These are phyloP conservation scores for Lipomyces anomalus DNA, from an alignment of 805 yeast genomes.

Conservation along the genomic window DNA sequence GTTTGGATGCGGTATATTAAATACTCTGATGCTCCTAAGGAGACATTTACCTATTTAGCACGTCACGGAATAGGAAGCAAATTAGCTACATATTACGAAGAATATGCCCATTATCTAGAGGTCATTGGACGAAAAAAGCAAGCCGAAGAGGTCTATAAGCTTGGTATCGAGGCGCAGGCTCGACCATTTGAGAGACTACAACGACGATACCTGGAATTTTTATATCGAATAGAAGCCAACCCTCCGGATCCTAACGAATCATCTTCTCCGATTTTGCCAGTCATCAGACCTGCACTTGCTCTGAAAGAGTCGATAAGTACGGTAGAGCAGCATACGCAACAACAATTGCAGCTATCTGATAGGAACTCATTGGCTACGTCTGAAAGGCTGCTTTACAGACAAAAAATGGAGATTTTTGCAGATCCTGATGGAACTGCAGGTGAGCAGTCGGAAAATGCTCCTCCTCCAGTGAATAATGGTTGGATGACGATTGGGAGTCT, in stretches of 20 bases:
- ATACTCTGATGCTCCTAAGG: constrained; percentile 63
- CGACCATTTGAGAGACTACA: constrained; percentile 53
- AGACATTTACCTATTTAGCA: constrained; percentile 63
- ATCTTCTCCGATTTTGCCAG: constrained; percentile 35
- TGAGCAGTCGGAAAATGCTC: constrained; percentile 5
- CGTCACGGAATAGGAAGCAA: constrained; percentile 64
- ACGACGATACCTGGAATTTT: constrained; percentile 43
- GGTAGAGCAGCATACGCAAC: constrained; percentile 2
- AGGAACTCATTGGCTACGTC: constrained; percentile 3
- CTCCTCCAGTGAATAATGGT: no score
- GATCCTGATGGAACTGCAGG: constrained; percentile 32
- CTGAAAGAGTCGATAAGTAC: constrained; percentile 31
- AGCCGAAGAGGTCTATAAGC: constrained; percentile 54
- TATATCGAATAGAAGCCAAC: constrained; percentile 34
- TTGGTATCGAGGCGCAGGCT: constrained; percentile 57
- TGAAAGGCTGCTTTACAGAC: constrained; percentile 5
- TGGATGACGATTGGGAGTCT: constrained; percentile 49
- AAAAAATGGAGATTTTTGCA: constrained; percentile 40
- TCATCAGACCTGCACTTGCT: constrained; percentile 34
- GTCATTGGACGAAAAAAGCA: constrained; percentile 41
- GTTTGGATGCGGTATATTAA: constrained; percentile 77
- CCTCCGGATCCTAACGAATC: constrained; percentile 31
- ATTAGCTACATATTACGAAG: constrained; percentile 71
- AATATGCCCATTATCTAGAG: constrained; percentile 63
- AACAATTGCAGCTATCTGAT: constrained; percentile 1